Base-by-base conservation (phyloP, 1,284 basidiomycete species). In the Fistulinella cinereoalba region DNA sequence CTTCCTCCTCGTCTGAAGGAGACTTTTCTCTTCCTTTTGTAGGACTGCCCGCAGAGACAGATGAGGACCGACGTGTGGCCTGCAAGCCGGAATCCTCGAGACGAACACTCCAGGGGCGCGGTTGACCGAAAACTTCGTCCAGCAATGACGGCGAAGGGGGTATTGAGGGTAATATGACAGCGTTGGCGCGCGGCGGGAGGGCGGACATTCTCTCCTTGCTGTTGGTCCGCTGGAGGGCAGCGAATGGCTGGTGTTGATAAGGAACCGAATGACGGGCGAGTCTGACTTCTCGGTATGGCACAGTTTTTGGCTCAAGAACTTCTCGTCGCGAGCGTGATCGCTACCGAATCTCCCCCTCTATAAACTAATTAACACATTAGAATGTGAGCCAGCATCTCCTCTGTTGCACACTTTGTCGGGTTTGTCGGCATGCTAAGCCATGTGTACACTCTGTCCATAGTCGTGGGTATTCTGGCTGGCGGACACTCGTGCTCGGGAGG, bases 41-140 rank as follows among this genome's bases (percentile, higher is more conserved):
- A 32, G 27, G 43, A 36, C 53, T 53, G 3, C 41, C 37, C 11
- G 44, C 31, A 24, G 52, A 53, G n/a, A 31, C 39, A 15, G 55
- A 41, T 27, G 51, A 64, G 22, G 41, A 52, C 18, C 33, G 51
- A 42, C 43, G 51, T 28, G 50, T 50, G 19, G 25, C 15, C 27
- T 46, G 55, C 34, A 44, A 22, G 47, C 50, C 44, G 23, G 45
- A 50, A 6, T 56, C 45, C 22, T 52, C 56, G 46, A 49, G 33
- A 40, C 48, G 41, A 38, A 61, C 56, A 57, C 65, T 56, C 72
- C 66, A 73, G 56, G 54, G 64, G 44, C 58, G 61, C 18, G 64
- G 60, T 40, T 60, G 52, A 47, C 62, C 69, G 53, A 79, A 68
- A 47, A 79, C 77, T 43, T 76, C 74, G 45, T 76, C 76, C 2